Conservation (phyloP, 371 early-diverging fungal genomes). For the Coemansia sp. region DNA sequence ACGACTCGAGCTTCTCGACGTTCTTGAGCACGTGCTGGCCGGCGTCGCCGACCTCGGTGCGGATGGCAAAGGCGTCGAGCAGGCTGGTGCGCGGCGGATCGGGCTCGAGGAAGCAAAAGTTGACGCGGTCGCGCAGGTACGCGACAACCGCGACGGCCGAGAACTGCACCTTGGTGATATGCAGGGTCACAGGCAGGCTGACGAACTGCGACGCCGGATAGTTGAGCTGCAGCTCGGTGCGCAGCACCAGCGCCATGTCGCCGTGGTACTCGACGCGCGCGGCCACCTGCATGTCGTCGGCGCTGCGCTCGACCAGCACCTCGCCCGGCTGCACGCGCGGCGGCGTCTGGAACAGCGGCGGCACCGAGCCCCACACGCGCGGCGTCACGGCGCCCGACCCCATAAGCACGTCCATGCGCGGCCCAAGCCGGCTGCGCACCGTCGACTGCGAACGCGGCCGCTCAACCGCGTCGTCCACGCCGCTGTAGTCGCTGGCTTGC, state of each 20-base stretch:
- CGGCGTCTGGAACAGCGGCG: neutral
- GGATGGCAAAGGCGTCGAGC: constrained; percentile 50
- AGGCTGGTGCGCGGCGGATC: constrained; percentile 51
- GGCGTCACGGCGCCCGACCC: constrained; percentile 19
- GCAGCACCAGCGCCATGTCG: constrained; percentile 78
- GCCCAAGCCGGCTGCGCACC: constrained; percentile 16
- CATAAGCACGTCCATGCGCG: constrained; percentile 9
- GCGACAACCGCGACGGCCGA: constrained; percentile 84
- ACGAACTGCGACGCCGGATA: constrained; percentile 90
- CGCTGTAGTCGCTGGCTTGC: constrained; percentile 18
- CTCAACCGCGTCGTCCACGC: constrained; percentile 30
- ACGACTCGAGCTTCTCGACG: constrained; percentile 88
- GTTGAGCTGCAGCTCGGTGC: constrained; percentile 86
- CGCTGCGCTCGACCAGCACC: constrained; percentile 23
- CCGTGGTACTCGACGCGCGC: constrained; percentile 77
- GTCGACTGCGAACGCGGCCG: constrained; percentile 28
- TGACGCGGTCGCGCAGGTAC: constrained; percentile 77
- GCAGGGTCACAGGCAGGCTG: constrained; percentile 81
- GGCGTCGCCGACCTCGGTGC: constrained; percentile 87
- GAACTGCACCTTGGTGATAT: constrained; percentile 81
- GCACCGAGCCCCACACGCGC: constrained; percentile 11
- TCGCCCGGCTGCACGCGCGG: constrained; percentile 10
- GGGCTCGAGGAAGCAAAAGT: constrained; percentile 86
- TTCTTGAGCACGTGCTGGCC: constrained; percentile 90
- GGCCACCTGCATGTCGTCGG: constrained; percentile 76